Conservation (phyloP, 2,329 filamentous ascomycete genomes). For the Ascochyta clinopodiicola region DNA sequence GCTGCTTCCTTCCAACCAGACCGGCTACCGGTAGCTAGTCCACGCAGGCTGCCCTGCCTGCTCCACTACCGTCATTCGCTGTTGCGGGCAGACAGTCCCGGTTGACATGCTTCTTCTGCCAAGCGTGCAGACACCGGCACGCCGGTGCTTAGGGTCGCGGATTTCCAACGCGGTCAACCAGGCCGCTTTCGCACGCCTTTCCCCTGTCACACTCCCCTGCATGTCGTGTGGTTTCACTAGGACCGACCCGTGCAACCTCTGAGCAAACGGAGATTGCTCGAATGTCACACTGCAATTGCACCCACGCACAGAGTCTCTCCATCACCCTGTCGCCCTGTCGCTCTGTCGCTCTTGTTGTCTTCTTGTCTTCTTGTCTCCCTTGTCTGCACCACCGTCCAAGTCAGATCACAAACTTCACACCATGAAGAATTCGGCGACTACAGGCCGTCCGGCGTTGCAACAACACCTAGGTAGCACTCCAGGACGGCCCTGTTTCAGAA, state of each 20-base stretch:
- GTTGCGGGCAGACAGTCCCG: slow-evolving; percentile 6
- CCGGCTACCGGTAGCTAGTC: neutral
- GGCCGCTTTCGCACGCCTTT: slow-evolving; percentile 6
- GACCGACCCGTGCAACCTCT: slow-evolving; percentile 8
- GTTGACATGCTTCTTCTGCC: slow-evolving; percentile 14
- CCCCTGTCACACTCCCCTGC: slow-evolving; percentile 9
- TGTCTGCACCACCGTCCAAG: neutral
- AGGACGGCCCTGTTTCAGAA: slow-evolving; percentile 6
- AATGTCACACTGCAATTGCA: slow-evolving; percentile 1
- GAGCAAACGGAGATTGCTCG: slow-evolving; percentile 13
- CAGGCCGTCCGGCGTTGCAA: neutral
- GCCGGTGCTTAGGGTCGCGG: slow-evolving; percentile 12
- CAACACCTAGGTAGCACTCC: neutral
- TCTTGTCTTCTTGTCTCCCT: neutral
- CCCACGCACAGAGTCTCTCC: slow-evolving; percentile 1
- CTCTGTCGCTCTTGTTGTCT: neutral
- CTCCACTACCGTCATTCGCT: slow-evolving; percentile 6
- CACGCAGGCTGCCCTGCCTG: slow-evolving; percentile 6
- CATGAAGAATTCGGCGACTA: neutral
- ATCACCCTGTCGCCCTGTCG: neutral
- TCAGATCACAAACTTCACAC: neutral
- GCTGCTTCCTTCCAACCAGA: slow-evolving; percentile 3
- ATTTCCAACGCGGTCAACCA: neutral
- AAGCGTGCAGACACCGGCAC: slow-evolving; percentile 11
- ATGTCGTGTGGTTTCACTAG: slow-evolving; percentile 11